Evolutionary conservation across 371 early-diverging fungal species (phyloP), one percentile per base, ranked within the genome.

Genomic region (Synchytrium microbalum): DNA sequence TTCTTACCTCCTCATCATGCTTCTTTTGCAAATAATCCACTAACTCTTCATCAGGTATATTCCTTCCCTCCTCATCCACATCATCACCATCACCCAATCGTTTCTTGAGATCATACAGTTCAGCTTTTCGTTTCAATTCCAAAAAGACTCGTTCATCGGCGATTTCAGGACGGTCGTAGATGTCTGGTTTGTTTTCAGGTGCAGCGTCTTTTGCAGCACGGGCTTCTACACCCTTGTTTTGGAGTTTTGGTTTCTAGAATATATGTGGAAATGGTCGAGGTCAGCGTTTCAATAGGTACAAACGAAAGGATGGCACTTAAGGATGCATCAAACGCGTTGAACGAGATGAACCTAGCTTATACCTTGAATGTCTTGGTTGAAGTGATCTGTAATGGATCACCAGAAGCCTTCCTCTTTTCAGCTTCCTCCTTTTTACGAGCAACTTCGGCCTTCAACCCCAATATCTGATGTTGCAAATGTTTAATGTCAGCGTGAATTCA

Each of bases 81-180:
- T 19, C 67, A 75, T 65, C 72, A 71, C 69, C 67, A 71, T 63
- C 75, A 65, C 61, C 73, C 38, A 23, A 52, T 26, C 63, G 32
- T 66, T 77, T 75, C 32, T 69, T 68, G 54, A 81, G 78, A 65
- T 86, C 86, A 61, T 89, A 89, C 29, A 86, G 66, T 61, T 74
- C 75, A 16, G 87, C 81, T 60, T 89, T 89, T 1, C 84, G 78
- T 65, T 86, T 81, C 56, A 89, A 66, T 0, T 86, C 84, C 24
- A 79, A 79, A 71, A 77, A 77, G 38, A 84, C 78, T 25, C 74
- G 67, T 13, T 71, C 74, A 23, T 76, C 69, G 3, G 76, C 75
- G 16, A 71, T 68, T 54, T 76, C 75, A 38, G 46, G 46, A 10
- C 46, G 46, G 46, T 38, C 46, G 19, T 38, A 2, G 77, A 25